These are phyloP conservation scores for Pistacia atlantica DNA, from an alignment of 345 rosid species.

Conservation along the genomic window DNA sequence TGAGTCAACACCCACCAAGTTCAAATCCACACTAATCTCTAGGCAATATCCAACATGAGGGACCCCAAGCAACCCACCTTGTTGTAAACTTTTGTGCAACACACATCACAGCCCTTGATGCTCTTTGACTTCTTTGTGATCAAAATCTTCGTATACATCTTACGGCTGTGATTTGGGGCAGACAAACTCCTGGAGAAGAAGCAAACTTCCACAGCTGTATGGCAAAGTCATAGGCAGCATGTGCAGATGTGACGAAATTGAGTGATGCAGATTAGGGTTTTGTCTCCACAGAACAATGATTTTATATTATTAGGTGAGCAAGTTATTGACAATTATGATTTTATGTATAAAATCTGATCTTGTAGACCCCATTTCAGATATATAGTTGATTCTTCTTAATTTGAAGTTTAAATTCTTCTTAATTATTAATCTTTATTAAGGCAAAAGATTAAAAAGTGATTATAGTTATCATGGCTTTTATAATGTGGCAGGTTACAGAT, in stretches of 20 bases:
- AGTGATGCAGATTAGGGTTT: constrained; percentile 21
- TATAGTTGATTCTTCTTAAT: constrained; percentile 17
- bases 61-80: constrained; percentile 10
- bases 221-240: constrained; percentile 18
- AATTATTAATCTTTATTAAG: background rate
- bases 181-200: background rate
- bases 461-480: background rate
- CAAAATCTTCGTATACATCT: background rate
- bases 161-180: constrained; percentile 13
- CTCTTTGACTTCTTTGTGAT: background rate
- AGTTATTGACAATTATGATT: constrained; percentile 22
- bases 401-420: constrained; percentile 26
- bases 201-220: constrained; percentile 23
- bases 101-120: constrained; percentile 6
- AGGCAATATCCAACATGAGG: constrained; percentile 25
- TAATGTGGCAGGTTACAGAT: background rate
- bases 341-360: constrained; percentile 12
- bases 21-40: constrained; percentile 14
- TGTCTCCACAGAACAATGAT: constrained; percentile 23
- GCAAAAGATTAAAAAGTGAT: background rate
- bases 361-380: constrained; percentile 30
- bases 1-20: constrained; percentile 46
- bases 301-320: constrained; percentile 29
- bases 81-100: background rate
- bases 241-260: constrained; percentile 1